Percentiles rank a stretch among this genome's conserved stretches.
Conservation (phyloP, 164 flowering plant species). For the Magnolia sinica region DNA sequence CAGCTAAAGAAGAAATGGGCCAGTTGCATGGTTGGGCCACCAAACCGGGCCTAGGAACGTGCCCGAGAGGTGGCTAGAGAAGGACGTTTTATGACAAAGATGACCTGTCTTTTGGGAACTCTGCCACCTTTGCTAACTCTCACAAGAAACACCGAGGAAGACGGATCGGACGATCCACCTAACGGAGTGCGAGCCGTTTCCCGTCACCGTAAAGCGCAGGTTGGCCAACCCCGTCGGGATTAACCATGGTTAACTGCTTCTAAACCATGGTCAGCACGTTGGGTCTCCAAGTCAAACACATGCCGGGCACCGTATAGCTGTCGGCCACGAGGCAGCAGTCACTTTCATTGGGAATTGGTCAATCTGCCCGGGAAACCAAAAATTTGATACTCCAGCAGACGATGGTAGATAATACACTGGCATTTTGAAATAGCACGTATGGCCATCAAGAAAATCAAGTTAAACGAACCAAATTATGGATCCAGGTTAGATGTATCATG, state of each 20-base stretch:
- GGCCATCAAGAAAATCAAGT: too few relatives aligned
- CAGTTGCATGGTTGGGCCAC: too few relatives aligned
- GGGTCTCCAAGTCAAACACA: constrained; percentile 25
- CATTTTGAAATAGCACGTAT: too few relatives aligned
- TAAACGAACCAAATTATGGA: too few relatives aligned
- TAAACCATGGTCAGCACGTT: constrained; percentile 27
- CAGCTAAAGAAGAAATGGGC: too few relatives aligned
- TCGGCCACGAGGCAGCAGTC: constrained; percentile 36
- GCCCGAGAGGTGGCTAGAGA: too few relatives aligned
- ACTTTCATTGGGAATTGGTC: constrained; percentile 34
- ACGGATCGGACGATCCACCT: neutral
- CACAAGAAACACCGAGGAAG: neutral
- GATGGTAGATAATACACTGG: too few relatives aligned
- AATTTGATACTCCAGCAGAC: too few relatives aligned
- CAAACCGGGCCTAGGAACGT: too few relatives aligned
- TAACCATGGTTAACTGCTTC: neutral
- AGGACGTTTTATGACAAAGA: too few relatives aligned
- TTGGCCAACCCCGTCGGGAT: neutral
- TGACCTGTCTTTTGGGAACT: too few relatives aligned
- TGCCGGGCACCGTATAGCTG: constrained; percentile 18
- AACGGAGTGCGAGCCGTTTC: neutral
- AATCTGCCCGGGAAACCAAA: constrained; percentile 16
- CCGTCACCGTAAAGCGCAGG: neutral
- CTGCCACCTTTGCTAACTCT: neutral
- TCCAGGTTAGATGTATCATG: too few relatives aligned